Conservation (phyloP, 306 rosid species). For the Inga laurina region DNA sequence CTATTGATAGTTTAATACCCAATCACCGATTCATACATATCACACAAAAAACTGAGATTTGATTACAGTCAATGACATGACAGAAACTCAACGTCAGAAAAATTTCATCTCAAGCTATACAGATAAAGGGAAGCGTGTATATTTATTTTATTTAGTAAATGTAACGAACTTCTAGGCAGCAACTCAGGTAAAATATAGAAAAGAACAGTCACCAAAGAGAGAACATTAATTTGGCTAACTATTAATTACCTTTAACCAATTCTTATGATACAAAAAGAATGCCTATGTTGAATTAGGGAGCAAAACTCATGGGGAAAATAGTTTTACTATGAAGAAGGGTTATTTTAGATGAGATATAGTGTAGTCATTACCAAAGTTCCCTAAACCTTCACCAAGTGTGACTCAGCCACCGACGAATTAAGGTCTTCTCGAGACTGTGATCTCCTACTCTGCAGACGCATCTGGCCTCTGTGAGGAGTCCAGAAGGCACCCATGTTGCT, state of each 20-base stretch:
- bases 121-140: slow-evolving; percentile 3
- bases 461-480: slow-evolving; percentile 84
- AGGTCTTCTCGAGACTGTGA: slow-evolving; percentile 98
- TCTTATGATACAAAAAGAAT: slow-evolving; percentile 42
- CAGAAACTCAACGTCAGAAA: slow-evolving; percentile 2
- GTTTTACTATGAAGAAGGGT: slow-evolving; percentile 20
- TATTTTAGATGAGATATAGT: slow-evolving; percentile 31
- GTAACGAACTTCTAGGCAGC: slow-evolving; percentile 12
- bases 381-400: slow-evolving; percentile 75
- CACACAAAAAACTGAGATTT: neutral
- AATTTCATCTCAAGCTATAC: slow-evolving; percentile 9
- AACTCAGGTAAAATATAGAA: slow-evolving; percentile 2
- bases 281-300: slow-evolving; percentile 33
- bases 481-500: slow-evolving; percentile 64
- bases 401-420: slow-evolving; percentile 69
- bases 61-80: slow-evolving; percentile 8
- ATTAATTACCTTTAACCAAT: slow-evolving; percentile 33
- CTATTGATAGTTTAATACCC: no score
- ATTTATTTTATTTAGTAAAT: neutral
- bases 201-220: slow-evolving; percentile 24
- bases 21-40: no score
- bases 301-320: slow-evolving; percentile 21
- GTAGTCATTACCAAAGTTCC: slow-evolving; percentile 50
- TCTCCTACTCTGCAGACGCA: slow-evolving; percentile 92
- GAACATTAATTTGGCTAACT: slow-evolving; percentile 26